Evolutionary conservation across 2,329 filamentous ascomycete genomes (phyloP).

Genomic region (Ascocoryne sarcoides): DNA sequence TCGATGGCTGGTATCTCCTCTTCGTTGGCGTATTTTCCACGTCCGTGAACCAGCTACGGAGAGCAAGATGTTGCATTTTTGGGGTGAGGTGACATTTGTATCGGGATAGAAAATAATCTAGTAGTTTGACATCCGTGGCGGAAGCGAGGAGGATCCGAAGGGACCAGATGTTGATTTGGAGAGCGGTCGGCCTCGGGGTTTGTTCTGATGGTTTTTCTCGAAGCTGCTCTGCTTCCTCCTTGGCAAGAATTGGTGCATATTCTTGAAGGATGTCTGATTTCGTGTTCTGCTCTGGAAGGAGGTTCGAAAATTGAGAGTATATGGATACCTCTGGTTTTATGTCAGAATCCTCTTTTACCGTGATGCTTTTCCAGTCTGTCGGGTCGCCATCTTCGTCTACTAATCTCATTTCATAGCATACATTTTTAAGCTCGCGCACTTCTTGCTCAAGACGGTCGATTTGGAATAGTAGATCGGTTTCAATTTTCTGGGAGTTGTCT

Average conservation of each 20-base stretch:
- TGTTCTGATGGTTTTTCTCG: no score
- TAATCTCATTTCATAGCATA: slow-evolving; percentile 14
- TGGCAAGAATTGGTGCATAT: no score
- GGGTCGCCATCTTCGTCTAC: slow-evolving; percentile 20
- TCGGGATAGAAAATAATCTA: neutral
- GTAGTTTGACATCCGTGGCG: neutral
- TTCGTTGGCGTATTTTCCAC: neutral
- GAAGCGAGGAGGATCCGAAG: neutral
- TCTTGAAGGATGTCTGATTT: neutral
- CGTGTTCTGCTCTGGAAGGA: neutral
- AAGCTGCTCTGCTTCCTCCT: no score
- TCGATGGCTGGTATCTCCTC: neutral
- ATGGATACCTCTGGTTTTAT: neutral
- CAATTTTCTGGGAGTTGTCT: slow-evolving; percentile 6
- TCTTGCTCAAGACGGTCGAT: slow-evolving; percentile 7
- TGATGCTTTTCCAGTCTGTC: neutral
- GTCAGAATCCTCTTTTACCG: neutral
- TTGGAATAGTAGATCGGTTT: slow-evolving; percentile 5
- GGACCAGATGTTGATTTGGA: neutral
- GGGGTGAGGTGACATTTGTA: neutral
- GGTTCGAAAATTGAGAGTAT: neutral
- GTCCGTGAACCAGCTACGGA: neutral
- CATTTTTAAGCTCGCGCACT: slow-evolving; percentile 3
- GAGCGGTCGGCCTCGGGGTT: neutral
- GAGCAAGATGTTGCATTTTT: neutral